Percentiles rank a stretch among this genome's conserved stretches.
Evolutionary conservation across 2,329 filamentous ascomycete species (phyloP).

Genomic region (Parafenestella ontariensis): DNA sequence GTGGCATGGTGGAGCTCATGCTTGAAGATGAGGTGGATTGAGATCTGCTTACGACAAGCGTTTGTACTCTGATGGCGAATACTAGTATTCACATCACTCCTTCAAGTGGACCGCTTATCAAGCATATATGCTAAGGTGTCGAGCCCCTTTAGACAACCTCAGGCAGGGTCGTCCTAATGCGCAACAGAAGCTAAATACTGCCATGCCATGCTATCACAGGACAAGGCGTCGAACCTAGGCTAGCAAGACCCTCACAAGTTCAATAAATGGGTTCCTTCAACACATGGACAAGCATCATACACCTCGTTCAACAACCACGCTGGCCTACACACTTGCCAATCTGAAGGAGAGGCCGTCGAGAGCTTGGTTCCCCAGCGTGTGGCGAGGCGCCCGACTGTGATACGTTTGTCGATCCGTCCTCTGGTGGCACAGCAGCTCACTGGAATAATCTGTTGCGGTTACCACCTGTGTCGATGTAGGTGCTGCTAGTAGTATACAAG

Average conservation of each 20-base stretch:
- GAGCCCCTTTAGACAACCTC: not conserved
- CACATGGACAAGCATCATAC: conserved; percentile 20
- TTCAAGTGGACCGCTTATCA: not conserved
- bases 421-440: conserved; percentile 39
- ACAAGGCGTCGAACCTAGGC: too few relatives aligned
- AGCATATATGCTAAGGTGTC: not conserved
- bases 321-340: conserved; percentile 53
- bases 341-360: conserved; percentile 55
- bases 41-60: too few relatives aligned
- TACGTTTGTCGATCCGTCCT: conserved; percentile 39
- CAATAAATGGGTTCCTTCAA: too few relatives aligned
- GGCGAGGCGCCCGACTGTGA: conserved; percentile 39
- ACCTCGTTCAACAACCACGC: conserved; percentile 27
- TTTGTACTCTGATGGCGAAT: not conserved
- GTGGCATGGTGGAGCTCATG: conserved; percentile 23
- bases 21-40: conserved; percentile 15
- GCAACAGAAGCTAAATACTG: not conserved
- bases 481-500: conserved; percentile 33
- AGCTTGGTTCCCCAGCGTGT: conserved; percentile 41
- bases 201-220: not conserved
- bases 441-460: conserved; percentile 47
- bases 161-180: not conserved
- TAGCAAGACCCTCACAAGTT: too few relatives aligned
- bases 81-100: too few relatives aligned
- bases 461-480: conserved; percentile 42